Evolutionary conservation across 2,329 filamentous ascomycete species (phyloP).

Genomic region (Aspergillus sergii): DNA sequence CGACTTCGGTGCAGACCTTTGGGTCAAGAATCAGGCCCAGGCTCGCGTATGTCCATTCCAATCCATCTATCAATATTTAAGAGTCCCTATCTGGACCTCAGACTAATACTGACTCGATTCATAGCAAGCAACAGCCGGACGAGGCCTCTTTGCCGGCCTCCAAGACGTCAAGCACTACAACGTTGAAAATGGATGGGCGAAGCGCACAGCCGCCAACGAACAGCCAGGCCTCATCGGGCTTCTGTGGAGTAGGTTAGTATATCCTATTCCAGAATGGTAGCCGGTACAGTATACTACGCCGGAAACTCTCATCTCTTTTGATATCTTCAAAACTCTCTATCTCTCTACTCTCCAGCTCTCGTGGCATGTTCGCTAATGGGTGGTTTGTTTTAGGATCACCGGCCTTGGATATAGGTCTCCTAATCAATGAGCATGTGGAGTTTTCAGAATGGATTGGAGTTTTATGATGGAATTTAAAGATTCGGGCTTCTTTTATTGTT

Average conservation of each 20-base stretch:
- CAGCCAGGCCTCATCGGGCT: constrained; percentile 11
- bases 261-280: constrained; percentile 7
- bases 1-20: constrained; percentile 40
- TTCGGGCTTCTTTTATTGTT: background rate
- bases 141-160: constrained; percentile 42
- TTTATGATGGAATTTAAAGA: background rate
- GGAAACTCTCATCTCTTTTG: background rate
- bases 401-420: background rate
- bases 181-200: constrained; percentile 40
- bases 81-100: background rate
- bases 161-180: constrained; percentile 44
- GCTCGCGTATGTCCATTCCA: background rate
- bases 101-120: background rate
- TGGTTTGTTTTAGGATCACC: background rate
- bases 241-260: constrained; percentile 1
- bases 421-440: background rate
- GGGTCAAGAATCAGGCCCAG: constrained; percentile 26
- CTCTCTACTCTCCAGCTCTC: background rate
- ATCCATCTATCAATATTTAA: background rate
- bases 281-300: constrained; percentile 5
- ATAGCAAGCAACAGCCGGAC: constrained; percentile 36
- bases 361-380: background rate
- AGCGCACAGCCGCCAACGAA: constrained; percentile 24
- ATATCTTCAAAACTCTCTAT: background rate
- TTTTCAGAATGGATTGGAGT: background rate